A percentile compares a stretch with the other conserved stretches of the same genome.
phyloP scores from a whole-genome alignment of 441 rosid genomes.

The Biscutella auriculata region DNA sequence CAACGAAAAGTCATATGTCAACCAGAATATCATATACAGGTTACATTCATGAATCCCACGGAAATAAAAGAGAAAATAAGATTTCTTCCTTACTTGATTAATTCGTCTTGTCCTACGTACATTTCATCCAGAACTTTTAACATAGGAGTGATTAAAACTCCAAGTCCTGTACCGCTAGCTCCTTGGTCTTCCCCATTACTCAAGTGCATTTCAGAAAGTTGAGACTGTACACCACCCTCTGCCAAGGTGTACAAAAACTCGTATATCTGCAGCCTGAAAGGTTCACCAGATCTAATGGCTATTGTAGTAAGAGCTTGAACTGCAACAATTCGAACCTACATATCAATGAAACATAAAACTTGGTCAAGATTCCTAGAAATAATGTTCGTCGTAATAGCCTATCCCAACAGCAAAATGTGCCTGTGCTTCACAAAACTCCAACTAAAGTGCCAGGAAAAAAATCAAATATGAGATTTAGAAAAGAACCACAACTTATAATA shows the following conservation, averaged over 20 bases:
- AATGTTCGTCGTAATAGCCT: too few species aligned
- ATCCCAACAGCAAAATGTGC: background rate
- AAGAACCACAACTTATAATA: background rate
- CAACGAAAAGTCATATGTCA: background rate
- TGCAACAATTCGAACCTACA: conserved; percentile 87
- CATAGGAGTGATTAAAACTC: conserved; percentile 91
- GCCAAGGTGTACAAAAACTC: conserved; percentile 92
- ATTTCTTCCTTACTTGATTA: conserved; percentile 65
- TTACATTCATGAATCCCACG: background rate
- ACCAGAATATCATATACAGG: background rate
- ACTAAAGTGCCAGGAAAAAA: background rate
- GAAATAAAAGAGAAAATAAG: background rate
- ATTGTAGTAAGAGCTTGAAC: conserved; percentile 98
- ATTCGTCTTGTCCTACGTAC: conserved; percentile 92
- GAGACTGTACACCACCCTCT: conserved; percentile 98
- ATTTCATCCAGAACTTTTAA: conserved; percentile 93
- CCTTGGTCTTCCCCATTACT: conserved; percentile 99
- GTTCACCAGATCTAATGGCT: conserved; percentile 98
- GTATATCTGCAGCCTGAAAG: conserved; percentile 94
- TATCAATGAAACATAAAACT: conserved; percentile 9
- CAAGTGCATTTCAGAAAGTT: conserved; percentile 88
- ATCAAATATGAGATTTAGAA: background rate
- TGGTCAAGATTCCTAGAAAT: too few species aligned
- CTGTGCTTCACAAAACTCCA: background rate
- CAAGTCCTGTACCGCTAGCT: conserved; percentile 97